Conservation (phyloP, 345 rosid genomes). For the Hibiscus syriacus region DNA sequence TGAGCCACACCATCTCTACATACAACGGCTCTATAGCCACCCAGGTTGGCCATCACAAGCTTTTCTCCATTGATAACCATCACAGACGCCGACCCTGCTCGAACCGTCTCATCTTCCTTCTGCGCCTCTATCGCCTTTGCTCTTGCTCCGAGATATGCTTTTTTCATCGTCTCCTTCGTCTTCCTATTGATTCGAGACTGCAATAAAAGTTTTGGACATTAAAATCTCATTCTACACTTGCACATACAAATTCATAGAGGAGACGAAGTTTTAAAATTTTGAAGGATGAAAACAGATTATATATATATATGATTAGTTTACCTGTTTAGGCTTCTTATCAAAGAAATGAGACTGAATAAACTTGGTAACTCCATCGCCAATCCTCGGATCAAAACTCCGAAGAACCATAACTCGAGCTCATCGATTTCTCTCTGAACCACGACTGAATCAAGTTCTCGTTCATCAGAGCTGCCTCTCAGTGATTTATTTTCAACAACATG, state of each 20-base stretch:
- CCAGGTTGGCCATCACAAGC: slow-evolving; percentile 55
- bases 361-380: slow-evolving; percentile 43
- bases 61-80: slow-evolving; percentile 62
- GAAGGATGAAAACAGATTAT: too few relatives aligned
- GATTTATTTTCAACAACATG: slow-evolving; percentile 35
- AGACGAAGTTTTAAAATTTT: too few relatives aligned
- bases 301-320: slow-evolving; percentile 11
- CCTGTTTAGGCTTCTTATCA: slow-evolving; percentile 24
- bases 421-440: slow-evolving; percentile 46
- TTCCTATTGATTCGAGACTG: slow-evolving; percentile 44
- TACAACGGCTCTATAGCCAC: slow-evolving; percentile 47
- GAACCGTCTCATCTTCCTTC: slow-evolving; percentile 25
- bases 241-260: too few relatives aligned
- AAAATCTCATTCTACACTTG: too few relatives aligned
- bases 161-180: slow-evolving; percentile 49
- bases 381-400: slow-evolving; percentile 39
- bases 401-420: slow-evolving; percentile 32
- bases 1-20: slow-evolving; percentile 61
- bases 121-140: slow-evolving; percentile 34
- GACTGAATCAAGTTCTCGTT: slow-evolving; percentile 27
- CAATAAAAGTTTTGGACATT: neutral
- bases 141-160: slow-evolving; percentile 46
- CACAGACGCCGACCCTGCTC: slow-evolving; percentile 48
- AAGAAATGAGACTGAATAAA: slow-evolving; percentile 44
- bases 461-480: neutral